Evolutionary conservation across 2,329 filamentous ascomycete species (phyloP), one percentile per base, ranked within the genome.

Genomic region (Xylariaceae sp.): DNA sequence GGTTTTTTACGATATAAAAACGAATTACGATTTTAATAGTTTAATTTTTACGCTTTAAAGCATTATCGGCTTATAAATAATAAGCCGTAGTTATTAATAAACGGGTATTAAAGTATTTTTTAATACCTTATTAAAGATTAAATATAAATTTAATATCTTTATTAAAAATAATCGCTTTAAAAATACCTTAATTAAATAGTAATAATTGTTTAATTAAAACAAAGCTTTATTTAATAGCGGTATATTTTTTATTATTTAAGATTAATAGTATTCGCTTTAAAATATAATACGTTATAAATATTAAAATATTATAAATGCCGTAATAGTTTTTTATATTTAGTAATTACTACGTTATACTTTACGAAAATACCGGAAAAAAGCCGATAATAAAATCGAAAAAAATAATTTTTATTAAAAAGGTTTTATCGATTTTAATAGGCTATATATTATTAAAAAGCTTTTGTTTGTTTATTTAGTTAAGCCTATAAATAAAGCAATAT

Each of bases 381-480:
- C 9, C 15, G 14, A 39, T 14, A 46, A 46, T 40, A 46, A 46
- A 46, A 39, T 31, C 15, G 5, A 46, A 22, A 5, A 12, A 12
- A 30, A 39, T 39, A 22, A 17, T 39, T 27, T 39, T 30, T 39
- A 39, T 46, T 27, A 27, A 39, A 30, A 46, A 46, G 30, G 39
- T 9, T 5, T 46, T 6, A 5, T 46, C 5, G 30, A 30, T n/a
- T 27, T 39, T 14, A 46, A 39, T 46, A 31, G 12, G 12, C 11
- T 44, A 44, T 32, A 42, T 14, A 30, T 22, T 42, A 4, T 36
- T 36, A 36, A 14, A n/a, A 3, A 9, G 14, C 38, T 44, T 44
- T 44, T 44, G 36, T 7, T 22, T 22, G 14, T 44, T 44, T 11
- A 17, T 46, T 39, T 46, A 39, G 17, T 40, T 46, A 15, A 46